Evolutionary conservation across 164 flowering plant genomes (phyloP).

Genomic region (Magnolia kwangsiensis): DNA sequence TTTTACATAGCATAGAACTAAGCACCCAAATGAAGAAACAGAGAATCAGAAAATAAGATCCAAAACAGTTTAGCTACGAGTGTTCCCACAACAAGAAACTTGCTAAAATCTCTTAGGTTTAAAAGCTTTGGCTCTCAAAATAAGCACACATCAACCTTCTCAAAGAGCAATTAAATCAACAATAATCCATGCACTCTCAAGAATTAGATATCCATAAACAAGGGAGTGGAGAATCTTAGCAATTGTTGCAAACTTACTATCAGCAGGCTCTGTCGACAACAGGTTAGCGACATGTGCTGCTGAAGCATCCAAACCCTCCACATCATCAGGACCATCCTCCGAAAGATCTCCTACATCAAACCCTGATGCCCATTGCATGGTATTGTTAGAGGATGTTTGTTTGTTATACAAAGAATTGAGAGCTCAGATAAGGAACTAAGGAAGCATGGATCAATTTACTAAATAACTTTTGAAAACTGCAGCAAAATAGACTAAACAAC

Average conservation of each 20-base stretch:
- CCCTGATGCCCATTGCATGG: slow-evolving; percentile 44
- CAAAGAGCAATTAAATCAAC: neutral
- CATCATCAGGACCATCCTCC: slow-evolving; percentile 82
- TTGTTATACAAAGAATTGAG: neutral
- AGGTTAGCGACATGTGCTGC: slow-evolving; percentile 93
- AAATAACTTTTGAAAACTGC: neutral
- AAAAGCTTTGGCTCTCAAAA: neutral
- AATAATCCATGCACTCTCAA: neutral
- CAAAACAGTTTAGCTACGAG: neutral
- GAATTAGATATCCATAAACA: neutral
- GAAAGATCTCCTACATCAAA: slow-evolving; percentile 91
- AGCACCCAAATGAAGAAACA: neutral
- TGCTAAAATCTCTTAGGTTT: neutral
- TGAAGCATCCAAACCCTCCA: slow-evolving; percentile 91
- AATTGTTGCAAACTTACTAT: slow-evolving; percentile 42
- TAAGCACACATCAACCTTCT: neutral
- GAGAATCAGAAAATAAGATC: neutral
- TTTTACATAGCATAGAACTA: no score
- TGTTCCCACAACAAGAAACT: neutral
- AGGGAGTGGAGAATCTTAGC: neutral
- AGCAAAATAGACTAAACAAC: neutral
- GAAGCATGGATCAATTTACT: neutral
- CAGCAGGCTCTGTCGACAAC: slow-evolving; percentile 91
- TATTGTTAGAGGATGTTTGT: slow-evolving; percentile 1
- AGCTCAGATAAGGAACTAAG: neutral